Conservation (phyloP, 192 early-diverging fungal genomes). For the Dissophora ornata region DNA sequence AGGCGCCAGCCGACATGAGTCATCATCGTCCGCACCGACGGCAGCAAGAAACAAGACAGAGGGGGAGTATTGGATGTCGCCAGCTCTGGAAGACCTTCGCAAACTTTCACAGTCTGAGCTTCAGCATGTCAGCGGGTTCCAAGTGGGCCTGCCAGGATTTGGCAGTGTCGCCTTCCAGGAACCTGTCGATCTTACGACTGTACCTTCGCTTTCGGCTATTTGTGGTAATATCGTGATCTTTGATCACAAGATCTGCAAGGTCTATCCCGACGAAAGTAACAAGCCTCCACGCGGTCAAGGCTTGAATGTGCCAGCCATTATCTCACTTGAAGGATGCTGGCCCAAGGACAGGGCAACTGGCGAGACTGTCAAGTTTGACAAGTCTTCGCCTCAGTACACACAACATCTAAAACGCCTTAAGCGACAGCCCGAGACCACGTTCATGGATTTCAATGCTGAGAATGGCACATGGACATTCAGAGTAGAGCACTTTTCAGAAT, state of each 20-base stretch:
- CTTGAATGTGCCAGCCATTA: conserved; percentile 86
- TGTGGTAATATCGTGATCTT: conserved; percentile 86
- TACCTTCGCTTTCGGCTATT: conserved; percentile 67
- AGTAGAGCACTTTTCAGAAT: conserved; percentile 87
- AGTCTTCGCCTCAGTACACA: conserved; percentile 74
- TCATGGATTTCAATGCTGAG: conserved; percentile 76
- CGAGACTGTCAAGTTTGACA: conserved; percentile 68
- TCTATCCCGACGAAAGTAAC: conserved; percentile 84
- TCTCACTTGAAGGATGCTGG: conserved; percentile 86
- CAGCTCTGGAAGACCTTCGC: conserved; percentile 77
- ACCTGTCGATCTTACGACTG: conserved; percentile 84
- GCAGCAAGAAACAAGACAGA: conserved; percentile 23
- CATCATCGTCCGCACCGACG: background rate
- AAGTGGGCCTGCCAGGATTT: conserved; percentile 71
- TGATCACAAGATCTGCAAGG: conserved; percentile 70
- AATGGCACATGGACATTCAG: conserved; percentile 92
- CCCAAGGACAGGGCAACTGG: conserved; percentile 83
- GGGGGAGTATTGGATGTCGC: conserved; percentile 81
- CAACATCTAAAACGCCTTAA: conserved; percentile 77
- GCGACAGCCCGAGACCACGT: conserved; percentile 78
- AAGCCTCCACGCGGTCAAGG: conserved; percentile 88
- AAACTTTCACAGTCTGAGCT: conserved; percentile 77
- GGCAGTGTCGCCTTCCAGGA: conserved; percentile 83
- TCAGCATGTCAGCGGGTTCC: conserved; percentile 77
- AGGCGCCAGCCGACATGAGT: conserved; percentile 3